Evolutionary conservation across 108 stramenopile species (phyloP).

Genomic region (Schizochytrium sp.): DNA sequence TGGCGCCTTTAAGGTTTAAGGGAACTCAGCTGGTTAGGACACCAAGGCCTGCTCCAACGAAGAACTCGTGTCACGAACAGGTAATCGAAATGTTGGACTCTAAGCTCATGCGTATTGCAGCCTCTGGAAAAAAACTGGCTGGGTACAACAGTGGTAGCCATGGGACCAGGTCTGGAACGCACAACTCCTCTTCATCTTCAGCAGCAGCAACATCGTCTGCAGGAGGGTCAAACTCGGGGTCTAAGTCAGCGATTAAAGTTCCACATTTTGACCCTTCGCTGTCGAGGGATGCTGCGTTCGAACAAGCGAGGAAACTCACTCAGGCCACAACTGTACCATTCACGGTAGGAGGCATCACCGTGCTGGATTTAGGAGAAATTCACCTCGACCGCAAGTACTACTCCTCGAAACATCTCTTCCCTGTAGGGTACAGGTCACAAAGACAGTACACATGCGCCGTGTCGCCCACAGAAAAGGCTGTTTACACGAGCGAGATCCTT

Average conservation of each 20-base stretch:
- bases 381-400: slow-evolving; percentile 47
- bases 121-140: background rate
- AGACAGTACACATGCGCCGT: slow-evolving; percentile 27
- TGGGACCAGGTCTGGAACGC: background rate
- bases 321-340: slow-evolving; percentile 3
- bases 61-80: background rate
- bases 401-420: slow-evolving; percentile 45
- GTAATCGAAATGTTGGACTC: slow-evolving; percentile 4
- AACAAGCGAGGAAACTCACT: background rate
- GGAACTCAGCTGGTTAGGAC: background rate
- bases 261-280: slow-evolving; percentile 41
- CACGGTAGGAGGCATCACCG: slow-evolving; percentile 40
- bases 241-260: slow-evolving; percentile 10
- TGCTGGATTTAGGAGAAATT: slow-evolving; percentile 7
- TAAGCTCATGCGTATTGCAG: background rate
- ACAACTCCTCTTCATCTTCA: background rate
- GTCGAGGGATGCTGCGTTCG: background rate
- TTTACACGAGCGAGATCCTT: slow-evolving; percentile 41
- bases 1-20: background rate
- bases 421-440: slow-evolving; percentile 27
- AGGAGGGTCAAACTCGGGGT: background rate
- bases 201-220: background rate
- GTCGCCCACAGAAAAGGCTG: slow-evolving; percentile 30
- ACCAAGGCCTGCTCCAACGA: background rate
- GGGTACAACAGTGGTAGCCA: background rate